phyloP scores from a whole-genome alignment of 169 alveolate genomes.

The Theileria luwenshuni region DNA sequence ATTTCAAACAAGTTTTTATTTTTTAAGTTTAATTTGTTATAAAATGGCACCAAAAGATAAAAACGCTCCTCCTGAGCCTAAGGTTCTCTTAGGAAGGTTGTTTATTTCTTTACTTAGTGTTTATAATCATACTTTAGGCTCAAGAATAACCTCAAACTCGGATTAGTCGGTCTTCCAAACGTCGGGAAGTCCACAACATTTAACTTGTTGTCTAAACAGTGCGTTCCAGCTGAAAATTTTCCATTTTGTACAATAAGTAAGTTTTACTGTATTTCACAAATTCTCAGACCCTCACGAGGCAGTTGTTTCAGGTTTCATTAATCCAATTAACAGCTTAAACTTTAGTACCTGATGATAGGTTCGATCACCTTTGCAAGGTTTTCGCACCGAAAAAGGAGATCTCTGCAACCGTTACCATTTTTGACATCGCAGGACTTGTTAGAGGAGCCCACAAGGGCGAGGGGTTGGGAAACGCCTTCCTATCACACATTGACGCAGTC shows the following conservation, averaged over 20 bases:
- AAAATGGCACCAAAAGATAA: slow-evolving; percentile 67
- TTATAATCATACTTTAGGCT: slow-evolving; percentile 72
- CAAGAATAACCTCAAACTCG: slow-evolving; percentile 92
- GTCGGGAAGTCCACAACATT: slow-evolving; percentile 96
- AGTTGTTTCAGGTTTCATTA: slow-evolving; percentile 80
- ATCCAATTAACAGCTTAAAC: not conserved
- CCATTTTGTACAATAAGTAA: slow-evolving; percentile 91
- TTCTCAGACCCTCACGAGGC: slow-evolving; percentile 96
- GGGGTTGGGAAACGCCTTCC: slow-evolving; percentile 98
- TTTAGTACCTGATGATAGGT: slow-evolving; percentile 91
- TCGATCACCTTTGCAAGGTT: slow-evolving; percentile 89
- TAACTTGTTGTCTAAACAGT: slow-evolving; percentile 92
- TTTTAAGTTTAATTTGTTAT: too few relatives aligned
- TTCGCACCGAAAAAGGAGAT: slow-evolving; percentile 94
- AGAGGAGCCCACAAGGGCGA: slow-evolving; percentile 98
- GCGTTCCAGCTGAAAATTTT: slow-evolving; percentile 97
- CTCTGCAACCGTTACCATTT: slow-evolving; percentile 93
- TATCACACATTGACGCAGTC: slow-evolving; percentile 95
- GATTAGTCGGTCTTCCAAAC: slow-evolving; percentile 98
- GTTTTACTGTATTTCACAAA: slow-evolving; percentile 22
- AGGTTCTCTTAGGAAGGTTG: slow-evolving; percentile 64
- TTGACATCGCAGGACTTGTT: slow-evolving; percentile 99
- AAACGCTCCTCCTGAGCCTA: slow-evolving; percentile 44
- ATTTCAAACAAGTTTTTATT: too few relatives aligned
- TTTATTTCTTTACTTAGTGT: not conserved